A percentile compares a stretch with the other conserved stretches of the same genome.
Evolutionary conservation across 805 yeast species (phyloP).

Genomic region (Schwanniomyces polymorphus): DNA sequence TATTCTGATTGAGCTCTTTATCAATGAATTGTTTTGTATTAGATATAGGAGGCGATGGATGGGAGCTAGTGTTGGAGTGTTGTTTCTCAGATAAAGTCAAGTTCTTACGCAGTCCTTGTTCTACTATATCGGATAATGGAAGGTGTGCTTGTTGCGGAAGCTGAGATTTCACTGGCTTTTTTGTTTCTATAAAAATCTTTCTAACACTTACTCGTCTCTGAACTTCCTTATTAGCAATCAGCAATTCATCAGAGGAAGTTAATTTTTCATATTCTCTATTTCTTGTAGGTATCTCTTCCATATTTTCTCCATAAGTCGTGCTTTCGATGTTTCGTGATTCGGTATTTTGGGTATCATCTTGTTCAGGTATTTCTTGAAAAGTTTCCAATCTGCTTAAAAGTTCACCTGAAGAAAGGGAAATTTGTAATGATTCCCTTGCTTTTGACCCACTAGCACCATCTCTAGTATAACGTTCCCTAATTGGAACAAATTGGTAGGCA

Average conservation of each 20-base stretch:
- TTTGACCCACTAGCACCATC: background rate
- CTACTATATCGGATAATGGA: background rate
- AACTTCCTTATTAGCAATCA: background rate
- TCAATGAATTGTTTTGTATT: background rate
- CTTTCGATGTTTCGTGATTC: background rate
- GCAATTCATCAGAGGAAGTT: background rate
- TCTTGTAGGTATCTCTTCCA: background rate
- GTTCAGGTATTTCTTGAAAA: slow-evolving; percentile 1
- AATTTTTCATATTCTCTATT: background rate
- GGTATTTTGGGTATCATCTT: background rate
- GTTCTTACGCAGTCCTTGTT: background rate
- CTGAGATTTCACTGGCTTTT: background rate
- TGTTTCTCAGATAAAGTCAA: background rate
- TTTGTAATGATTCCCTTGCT: slow-evolving; percentile 5
- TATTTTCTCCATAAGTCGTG: background rate
- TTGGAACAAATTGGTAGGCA: background rate
- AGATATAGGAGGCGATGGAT: background rate
- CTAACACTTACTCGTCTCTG: background rate
- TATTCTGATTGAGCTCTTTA: background rate
- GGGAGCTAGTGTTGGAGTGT: background rate
- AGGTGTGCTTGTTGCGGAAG: background rate
- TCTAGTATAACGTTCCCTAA: background rate
- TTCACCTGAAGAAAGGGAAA: slow-evolving; percentile 30
- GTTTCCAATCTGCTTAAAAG: slow-evolving; percentile 23
- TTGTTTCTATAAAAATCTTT: background rate